phyloP scores from a whole-genome alignment of 768 basidiomycete species.

The Collybia mongolica region DNA sequence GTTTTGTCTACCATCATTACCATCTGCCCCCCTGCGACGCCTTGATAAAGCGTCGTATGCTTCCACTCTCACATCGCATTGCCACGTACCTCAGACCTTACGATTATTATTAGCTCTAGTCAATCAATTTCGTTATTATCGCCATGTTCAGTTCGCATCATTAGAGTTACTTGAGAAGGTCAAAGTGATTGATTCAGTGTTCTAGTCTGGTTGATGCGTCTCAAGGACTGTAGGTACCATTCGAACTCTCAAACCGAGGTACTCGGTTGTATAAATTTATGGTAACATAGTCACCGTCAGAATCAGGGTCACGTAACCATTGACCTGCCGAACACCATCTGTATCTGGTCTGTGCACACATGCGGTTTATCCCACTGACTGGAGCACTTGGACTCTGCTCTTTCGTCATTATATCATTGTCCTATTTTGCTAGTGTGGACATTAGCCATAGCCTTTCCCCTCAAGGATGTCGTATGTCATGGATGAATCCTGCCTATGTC shows the following conservation, averaged over 20 bases:
- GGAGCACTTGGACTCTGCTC: conserved; percentile 35
- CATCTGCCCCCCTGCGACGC: conserved; percentile 12
- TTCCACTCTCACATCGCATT: conserved; percentile 3
- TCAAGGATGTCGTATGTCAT: conserved; percentile 95
- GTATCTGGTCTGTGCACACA: conserved; percentile 7
- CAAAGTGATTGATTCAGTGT: no score
- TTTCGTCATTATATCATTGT: conserved; percentile 29
- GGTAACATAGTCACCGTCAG: no score
- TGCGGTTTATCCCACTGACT: conserved; percentile 24
- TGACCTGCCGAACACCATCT: background rate
- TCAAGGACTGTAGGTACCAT: no score
- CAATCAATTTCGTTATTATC: conserved; percentile 12
- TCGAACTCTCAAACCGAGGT: no score
- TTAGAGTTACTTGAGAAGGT: background rate
- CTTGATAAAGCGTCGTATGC: conserved; percentile 14
- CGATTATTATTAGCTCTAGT: conserved; percentile 13
- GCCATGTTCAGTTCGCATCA: background rate
- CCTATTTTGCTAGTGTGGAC: conserved; percentile 43
- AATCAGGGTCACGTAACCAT: background rate
- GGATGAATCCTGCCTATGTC: conserved; percentile 91
- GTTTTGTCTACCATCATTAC: conserved; percentile 19
- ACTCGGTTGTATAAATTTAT: no score
- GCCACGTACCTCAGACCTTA: conserved; percentile 7
- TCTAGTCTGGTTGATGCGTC: no score
- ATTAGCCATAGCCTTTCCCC: conserved; percentile 61